Percentiles rank a stretch among this genome's conserved stretches.
phyloP scores from a whole-genome alignment of 2,329 filamentous ascomycete species.

The Colletotrichum sp. region DNA sequence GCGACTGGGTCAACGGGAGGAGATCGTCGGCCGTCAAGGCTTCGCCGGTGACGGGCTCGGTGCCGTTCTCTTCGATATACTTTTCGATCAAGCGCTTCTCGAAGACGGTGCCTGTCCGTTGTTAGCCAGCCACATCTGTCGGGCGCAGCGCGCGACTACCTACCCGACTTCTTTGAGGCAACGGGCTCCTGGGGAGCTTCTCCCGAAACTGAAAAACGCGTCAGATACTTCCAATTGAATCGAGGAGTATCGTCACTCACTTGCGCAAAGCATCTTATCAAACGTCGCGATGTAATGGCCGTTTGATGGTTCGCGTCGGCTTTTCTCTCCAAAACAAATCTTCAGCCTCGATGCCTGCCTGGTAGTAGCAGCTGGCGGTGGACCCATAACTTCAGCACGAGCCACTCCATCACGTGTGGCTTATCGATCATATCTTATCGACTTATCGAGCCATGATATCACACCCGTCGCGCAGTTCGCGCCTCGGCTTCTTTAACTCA shows the following conservation, averaged over 20 bases:
- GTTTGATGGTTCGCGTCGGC: conserved; percentile 8
- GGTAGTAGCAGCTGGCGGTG: background rate
- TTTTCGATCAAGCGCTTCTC: conserved; percentile 95
- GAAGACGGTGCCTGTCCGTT: conserved; percentile 76
- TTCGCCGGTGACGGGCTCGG: conserved; percentile 89
- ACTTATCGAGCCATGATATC: conserved; percentile 4
- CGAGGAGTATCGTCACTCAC: conserved; percentile 33
- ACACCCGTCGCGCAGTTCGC: background rate
- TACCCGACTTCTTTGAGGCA: conserved; percentile 92
- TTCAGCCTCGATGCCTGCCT: conserved; percentile 20
- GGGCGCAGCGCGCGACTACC: conserved; percentile 33
- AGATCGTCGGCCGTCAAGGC: conserved; percentile 85
- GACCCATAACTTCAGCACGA: conserved; percentile 7
- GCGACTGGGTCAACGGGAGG: conserved; percentile 82
- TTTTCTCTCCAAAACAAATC: conserved; percentile 21
- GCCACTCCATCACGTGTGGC: conserved; percentile 12
- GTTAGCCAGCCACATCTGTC: background rate
- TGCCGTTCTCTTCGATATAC: conserved; percentile 91
- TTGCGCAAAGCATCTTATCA: conserved; percentile 35
- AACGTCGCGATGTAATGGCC: conserved; percentile 4
- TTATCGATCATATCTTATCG: background rate
- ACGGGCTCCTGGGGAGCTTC: conserved; percentile 95
- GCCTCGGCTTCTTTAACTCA: background rate
- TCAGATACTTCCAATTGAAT: background rate
- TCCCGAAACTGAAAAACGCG: conserved; percentile 76